Evolutionary conservation across 2,329 filamentous ascomycete genomes (phyloP).

Genomic region (Fusarium marasasianum): DNA sequence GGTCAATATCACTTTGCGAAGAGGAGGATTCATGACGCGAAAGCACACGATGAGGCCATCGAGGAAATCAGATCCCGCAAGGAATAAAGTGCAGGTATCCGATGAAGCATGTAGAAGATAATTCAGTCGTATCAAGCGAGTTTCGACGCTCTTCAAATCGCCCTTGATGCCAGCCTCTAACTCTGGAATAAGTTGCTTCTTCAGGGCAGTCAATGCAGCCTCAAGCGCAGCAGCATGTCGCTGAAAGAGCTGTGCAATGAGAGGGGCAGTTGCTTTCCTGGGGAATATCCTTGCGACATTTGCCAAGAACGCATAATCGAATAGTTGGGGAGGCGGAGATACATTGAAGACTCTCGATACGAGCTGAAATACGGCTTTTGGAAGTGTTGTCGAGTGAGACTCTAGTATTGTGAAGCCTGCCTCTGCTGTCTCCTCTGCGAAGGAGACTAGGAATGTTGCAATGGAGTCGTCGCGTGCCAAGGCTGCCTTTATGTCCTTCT

Average conservation of each 20-base stretch:
- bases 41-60: constrained; percentile 78
- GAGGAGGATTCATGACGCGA: constrained; percentile 67
- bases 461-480: constrained; percentile 68
- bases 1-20: constrained; percentile 75
- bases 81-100: constrained; percentile 68
- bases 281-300: constrained; percentile 74
- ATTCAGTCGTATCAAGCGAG: constrained; percentile 66
- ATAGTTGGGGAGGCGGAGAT: constrained; percentile 56
- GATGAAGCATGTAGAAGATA: constrained; percentile 71
- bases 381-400: constrained; percentile 57
- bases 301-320: constrained; percentile 75
- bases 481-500: constrained; percentile 62
- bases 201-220: constrained; percentile 65
- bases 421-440: constrained; percentile 65
- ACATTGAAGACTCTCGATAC: constrained; percentile 63
- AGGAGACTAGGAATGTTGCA: constrained; percentile 71
- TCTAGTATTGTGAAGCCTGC: constrained; percentile 49
- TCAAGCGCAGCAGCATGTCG: constrained; percentile 61
- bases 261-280: constrained; percentile 65
- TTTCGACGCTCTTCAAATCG: constrained; percentile 64
- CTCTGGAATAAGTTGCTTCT: constrained; percentile 68
- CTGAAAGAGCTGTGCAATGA: constrained; percentile 62
- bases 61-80: constrained; percentile 87
- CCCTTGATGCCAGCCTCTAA: constrained; percentile 70
- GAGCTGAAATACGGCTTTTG: constrained; percentile 73